phyloP scores from a whole-genome alignment of 225 moss, liverwort and hornwort species.

The Marchantia polymorpha region DNA sequence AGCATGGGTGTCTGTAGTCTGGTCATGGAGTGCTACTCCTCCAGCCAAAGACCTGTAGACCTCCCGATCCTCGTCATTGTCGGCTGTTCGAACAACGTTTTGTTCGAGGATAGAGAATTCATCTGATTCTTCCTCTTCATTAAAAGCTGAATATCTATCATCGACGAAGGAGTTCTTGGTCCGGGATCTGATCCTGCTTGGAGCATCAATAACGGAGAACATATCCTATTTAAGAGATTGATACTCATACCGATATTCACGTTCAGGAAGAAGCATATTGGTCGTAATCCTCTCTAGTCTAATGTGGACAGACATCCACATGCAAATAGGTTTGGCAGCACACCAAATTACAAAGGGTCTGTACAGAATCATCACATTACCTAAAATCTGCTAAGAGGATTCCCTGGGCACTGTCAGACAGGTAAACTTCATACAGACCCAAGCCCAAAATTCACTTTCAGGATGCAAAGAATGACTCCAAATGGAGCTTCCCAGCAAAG shows the following conservation, averaged over 20 bases:
- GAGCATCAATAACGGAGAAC: neutral
- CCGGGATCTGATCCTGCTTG: neutral
- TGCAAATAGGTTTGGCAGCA: neutral
- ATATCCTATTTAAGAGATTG: neutral
- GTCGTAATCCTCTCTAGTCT: neutral
- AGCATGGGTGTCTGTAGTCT: slow-evolving; percentile 16
- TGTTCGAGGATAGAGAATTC: neutral
- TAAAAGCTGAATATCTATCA: neutral
- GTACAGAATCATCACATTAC: no score
- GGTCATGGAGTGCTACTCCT: neutral
- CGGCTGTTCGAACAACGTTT: slow-evolving; percentile 3
- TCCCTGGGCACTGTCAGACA: no score
- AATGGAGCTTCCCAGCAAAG: no score
- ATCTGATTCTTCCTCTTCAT: slow-evolving; percentile 13
- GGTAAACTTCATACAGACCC: no score
- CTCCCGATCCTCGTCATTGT: slow-evolving; percentile 1
- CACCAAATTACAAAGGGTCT: neutral
- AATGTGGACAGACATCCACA: neutral
- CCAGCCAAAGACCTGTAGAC: slow-evolving; percentile 10
- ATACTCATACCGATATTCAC: no score
- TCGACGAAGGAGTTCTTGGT: neutral
- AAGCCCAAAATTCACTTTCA: no score
- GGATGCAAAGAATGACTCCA: no score
- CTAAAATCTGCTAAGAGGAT: no score
- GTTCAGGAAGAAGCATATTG: neutral